phyloP scores from a whole-genome alignment of 2,329 filamentous ascomycete genomes.

The Ophiosphaerella korrae region DNA sequence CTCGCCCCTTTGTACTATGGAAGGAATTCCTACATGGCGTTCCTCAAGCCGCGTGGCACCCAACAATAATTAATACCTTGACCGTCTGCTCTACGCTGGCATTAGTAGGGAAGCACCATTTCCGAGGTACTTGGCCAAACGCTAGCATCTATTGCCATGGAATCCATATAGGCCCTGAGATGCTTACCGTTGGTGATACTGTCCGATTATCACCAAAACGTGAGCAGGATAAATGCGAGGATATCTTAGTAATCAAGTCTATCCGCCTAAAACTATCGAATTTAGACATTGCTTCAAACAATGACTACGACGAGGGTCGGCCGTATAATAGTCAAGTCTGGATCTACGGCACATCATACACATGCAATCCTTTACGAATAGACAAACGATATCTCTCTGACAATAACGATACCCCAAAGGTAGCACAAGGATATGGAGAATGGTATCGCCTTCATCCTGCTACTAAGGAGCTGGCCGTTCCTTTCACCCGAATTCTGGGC shows the following conservation, averaged over 20 bases:
- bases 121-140: constrained; percentile 60
- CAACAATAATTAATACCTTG: constrained; percentile 60
- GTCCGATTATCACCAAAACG: constrained; percentile 53
- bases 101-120: constrained; percentile 57
- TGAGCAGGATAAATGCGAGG: constrained; percentile 45
- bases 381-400: constrained; percentile 31
- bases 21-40: constrained; percentile 54
- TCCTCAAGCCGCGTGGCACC: constrained; percentile 53
- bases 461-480: constrained; percentile 50
- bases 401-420: constrained; percentile 21
- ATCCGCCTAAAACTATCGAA: constrained; percentile 58
- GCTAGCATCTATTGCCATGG: constrained; percentile 59
- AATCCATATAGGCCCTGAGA: constrained; percentile 62
- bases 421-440: constrained; percentile 49
- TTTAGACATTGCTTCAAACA: constrained; percentile 54
- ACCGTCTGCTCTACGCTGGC: constrained; percentile 60
- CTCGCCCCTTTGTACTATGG: constrained; percentile 62
- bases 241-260: constrained; percentile 60
- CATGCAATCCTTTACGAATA: constrained; percentile 40
- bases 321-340: constrained; percentile 55
- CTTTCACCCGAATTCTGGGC: constrained; percentile 59
- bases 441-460: constrained; percentile 59
- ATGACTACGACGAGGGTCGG: constrained; percentile 52
- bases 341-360: constrained; percentile 58
- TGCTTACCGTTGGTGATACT: constrained; percentile 59